A percentile compares a stretch with the other conserved stretches of the same genome.
Conservation (phyloP, 306 rosid species). For the Begonia masoniana region DNA sequence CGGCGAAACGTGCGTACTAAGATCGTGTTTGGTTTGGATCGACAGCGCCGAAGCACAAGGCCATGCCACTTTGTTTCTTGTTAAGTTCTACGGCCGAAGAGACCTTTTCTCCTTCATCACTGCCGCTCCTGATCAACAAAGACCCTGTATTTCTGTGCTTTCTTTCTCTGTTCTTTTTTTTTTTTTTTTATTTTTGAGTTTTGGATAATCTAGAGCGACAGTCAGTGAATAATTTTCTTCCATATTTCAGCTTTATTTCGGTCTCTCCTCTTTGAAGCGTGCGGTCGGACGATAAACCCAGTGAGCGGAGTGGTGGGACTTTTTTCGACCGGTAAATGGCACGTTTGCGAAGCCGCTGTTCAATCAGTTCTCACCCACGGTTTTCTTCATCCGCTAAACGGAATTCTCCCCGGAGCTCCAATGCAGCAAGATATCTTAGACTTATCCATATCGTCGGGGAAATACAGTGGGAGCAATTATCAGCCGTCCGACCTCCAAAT, state of each 20-base stretch:
- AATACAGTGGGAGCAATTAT: not conserved
- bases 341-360: constrained; percentile 45
- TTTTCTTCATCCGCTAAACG: constrained; percentile 20
- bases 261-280: constrained; percentile 63
- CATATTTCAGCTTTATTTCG: constrained; percentile 36
- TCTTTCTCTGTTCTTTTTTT: too few species aligned
- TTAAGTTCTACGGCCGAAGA: constrained; percentile 65
- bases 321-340: constrained; percentile 50
- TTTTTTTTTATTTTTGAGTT: not conserved
- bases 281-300: constrained; percentile 61
- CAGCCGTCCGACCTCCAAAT: constrained; percentile 10
- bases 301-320: constrained; percentile 63
- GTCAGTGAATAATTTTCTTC: not conserved
- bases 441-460: not conserved
- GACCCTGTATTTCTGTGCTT: constrained; percentile 14
- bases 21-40: constrained; percentile 47
- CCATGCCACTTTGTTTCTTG: constrained; percentile 56
- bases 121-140: constrained; percentile 35
- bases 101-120: constrained; percentile 50
- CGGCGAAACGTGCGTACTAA: constrained; percentile 36
- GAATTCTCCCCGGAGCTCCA: not conserved
- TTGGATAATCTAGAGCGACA: not conserved
- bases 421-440: not conserved
- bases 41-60: constrained; percentile 46
- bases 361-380: constrained; percentile 43